These are phyloP conservation scores for Tremellales sp. DNA, from an alignment of 1,284 basidiomycete species.

Conservation along the genomic window DNA sequence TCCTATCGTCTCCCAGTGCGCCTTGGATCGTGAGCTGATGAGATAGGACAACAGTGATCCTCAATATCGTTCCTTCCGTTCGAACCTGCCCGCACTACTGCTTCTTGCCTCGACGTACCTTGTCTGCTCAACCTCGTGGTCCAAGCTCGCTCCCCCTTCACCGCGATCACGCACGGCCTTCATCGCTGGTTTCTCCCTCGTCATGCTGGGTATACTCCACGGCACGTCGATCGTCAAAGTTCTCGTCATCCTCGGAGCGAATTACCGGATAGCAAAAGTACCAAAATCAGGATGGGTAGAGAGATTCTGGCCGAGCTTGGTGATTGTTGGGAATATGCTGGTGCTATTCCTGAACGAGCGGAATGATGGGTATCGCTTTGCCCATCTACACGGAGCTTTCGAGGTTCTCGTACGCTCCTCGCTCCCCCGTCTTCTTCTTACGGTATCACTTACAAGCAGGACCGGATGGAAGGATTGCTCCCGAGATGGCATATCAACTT, in stretches of 20 bases:
- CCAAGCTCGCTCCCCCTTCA: slow-evolving; percentile 51
- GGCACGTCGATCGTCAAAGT: slow-evolving; percentile 82
- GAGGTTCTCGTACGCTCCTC: slow-evolving; percentile 53
- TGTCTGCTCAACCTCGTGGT: slow-evolving; percentile 47
- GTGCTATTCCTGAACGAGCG: slow-evolving; percentile 76
- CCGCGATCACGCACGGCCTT: slow-evolving; percentile 43
- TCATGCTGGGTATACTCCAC: slow-evolving; percentile 75
- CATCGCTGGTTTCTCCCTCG: slow-evolving; percentile 56
- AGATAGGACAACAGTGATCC: slow-evolving; percentile 81
- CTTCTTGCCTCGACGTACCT: slow-evolving; percentile 54
- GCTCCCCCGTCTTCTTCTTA: too few species aligned
- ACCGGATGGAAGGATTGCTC: slow-evolving; percentile 60
- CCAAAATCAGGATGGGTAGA: slow-evolving; percentile 25
- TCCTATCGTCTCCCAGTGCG: slow-evolving; percentile 16
- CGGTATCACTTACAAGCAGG: slow-evolving; percentile 52
- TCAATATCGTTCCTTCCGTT: slow-evolving; percentile 78
- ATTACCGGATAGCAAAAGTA: slow-evolving; percentile 64
- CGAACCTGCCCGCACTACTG: slow-evolving; percentile 63
- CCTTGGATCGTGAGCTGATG: slow-evolving; percentile 47
- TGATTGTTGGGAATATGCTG: slow-evolving; percentile 65
- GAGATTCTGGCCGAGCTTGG: slow-evolving; percentile 29
- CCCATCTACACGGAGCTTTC: slow-evolving; percentile 57
- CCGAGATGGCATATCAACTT: slow-evolving; percentile 91
- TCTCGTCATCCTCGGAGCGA: slow-evolving; percentile 62
- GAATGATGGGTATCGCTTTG: slow-evolving; percentile 71